Base-by-base conservation (phyloP, 441 rosid species). In the Gossypium trilobum region DNA sequence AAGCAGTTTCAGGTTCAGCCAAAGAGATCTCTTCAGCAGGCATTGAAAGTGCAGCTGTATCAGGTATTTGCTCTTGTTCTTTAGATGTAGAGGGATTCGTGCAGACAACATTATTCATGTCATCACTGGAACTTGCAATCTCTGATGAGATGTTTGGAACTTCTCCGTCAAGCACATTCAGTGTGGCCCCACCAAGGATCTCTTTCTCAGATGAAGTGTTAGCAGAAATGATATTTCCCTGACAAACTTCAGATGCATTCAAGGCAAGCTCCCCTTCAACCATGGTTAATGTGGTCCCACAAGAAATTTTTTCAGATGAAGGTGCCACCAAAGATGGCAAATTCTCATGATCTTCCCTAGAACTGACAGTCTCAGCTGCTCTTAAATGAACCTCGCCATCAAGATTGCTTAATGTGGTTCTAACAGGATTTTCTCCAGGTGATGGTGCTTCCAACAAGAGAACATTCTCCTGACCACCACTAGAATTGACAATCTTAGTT, bases 81-180 rank as follows among this genome's bases (percentile, higher is more conserved):
- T 54, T 62, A 7, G 59, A 33, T 1, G 22, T 3, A 63, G 75
- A 59, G 17, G 25, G 57, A 44, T 59, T 25, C 0, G 0, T 31
- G 60, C 51, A 51, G 48, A 33, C 31, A 62, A 17, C 31, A 50
- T 7, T 48, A 27, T 60, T 20, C 51, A 36, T 22, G 36, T 19
- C 54, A 71, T 33, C 11, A 31, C 66, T 14, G 33, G 84, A 72
- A 75, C 50, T 69, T 64, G 71, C 78, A 74, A 52, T 75, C 71
- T 74, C 83, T 62, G 79, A 57, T 64, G 50, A 39, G 74, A 51
- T 80, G 48, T 78, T 19, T 4, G 83, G 29, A 67, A 79, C 80
- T 57, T 73, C 79, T 73, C 62, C 74, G 52, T 67, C 57, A 56
- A 77, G 78, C 76, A 73, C 36, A 23, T n/a, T 50, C 54, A 73